Base-by-base conservation (phyloP, 306 rosid species). In the Cicer arietinum region DNA sequence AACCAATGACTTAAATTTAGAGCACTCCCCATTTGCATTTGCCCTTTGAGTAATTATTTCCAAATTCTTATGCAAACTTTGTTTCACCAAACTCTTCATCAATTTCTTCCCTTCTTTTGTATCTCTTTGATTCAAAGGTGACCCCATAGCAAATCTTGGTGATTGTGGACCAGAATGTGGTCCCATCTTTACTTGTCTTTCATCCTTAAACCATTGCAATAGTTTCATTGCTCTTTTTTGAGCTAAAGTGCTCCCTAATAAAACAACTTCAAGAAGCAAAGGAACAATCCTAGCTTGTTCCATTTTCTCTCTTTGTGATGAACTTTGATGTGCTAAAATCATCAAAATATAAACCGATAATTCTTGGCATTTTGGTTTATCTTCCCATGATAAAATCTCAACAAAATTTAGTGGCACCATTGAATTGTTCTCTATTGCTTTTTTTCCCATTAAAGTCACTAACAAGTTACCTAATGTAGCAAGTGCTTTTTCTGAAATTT, bases 111-210 rank as follows among this genome's bases (percentile, higher is more conserved):
- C 99, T 77, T 85, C 87, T 58, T 71, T 86, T 45, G 75, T 86
- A 14, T 83, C 93, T 18, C 74, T 80, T 47, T 77, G 82, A 71
- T 82, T 88, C 4, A 82, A 56, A 1, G 98, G 93, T 35, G 93
- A 90, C 11, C 93, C 92, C 69, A 85, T 86, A 43, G 82, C 73
- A 48, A 85, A 60, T 75, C 96, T 90, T 25, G 88, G 89, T 11
- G 95, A 69, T 43, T 95, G 99, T 22, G 99, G 99, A 14, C 99
- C 98, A 0, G 99, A 95, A 84, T 95, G 98, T 6, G 98, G 96
- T 11, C 91, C 90, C 90, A 94, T 83, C 52, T 35, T 92, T 2
- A 80, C 81, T 75, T 88, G 95, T 66, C 92, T 87, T 35, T 92
- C 97, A 67, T 92, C 92, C 80, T 86, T 92, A 70, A 95, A 95